Evolutionary conservation across 2,329 filamentous ascomycete species (phyloP), one percentile per base, ranked within the genome.

Genomic region (Beauveria sp.): DNA sequence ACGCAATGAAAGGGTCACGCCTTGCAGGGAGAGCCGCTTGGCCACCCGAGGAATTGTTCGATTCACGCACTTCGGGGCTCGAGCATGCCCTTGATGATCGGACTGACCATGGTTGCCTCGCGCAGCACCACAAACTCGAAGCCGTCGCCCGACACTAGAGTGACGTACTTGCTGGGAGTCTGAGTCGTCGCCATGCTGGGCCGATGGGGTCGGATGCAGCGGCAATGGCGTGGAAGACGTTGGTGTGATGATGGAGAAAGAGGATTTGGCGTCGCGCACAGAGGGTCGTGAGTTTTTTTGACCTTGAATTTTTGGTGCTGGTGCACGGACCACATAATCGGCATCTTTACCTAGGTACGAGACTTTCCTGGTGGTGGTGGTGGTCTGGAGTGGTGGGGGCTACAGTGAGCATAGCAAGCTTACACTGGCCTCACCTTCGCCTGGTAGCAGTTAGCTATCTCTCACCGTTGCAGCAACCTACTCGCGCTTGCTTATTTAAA

Each of bases 71-170:
- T 88, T 67, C 81, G 80, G 18, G 86, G 83, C 68, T 91, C 86
- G 63, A 93, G 77, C 83, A 91, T 91, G 71, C 85, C 82, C 75
- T 85, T 88, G 75, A 93, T 88, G 62, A 86, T 83, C 40, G 86
- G 86, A 67, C 88, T 89, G 69, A 89, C 78, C 69, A 84, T 79
- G 63, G 88, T 85, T 3, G 88, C 86, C 55, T 89, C 87, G 59
- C 89, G 85, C 60, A 89, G 78, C 57, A 93, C 81, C 65, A 90
- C 84, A 71, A 90, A 93, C 76, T 91, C 88, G 71, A 86, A 91
- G 67, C 84, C 88, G 73, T 93, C 90, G 66, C 79, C 82, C 0
- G 89, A 91, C 47, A 92, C 81, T 58, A 93, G 83, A 5, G 90
- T 93, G 66, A 93, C 83, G 73, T 91, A 93, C 70, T 90, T 86